phyloP scores from a whole-genome alignment of 1,139 yeast species.

The Tardiomyces depauwii region DNA sequence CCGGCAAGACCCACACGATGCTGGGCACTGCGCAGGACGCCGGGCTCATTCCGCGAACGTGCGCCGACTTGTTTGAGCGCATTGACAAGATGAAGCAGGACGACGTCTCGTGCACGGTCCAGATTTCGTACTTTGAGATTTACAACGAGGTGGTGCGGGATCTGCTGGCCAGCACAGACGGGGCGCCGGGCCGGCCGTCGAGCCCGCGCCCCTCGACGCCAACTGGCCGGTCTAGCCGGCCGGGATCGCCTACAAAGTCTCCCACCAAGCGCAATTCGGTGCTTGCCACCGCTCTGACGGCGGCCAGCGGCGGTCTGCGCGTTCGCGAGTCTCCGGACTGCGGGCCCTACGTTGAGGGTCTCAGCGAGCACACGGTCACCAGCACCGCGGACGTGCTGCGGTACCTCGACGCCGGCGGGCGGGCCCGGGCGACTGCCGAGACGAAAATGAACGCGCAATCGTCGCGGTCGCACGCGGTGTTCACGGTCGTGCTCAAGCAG shows the following conservation, averaged over 20 bases:
- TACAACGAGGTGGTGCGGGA: constrained; percentile 39
- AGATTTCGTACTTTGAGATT: constrained; percentile 55
- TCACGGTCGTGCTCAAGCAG: constrained; percentile 51
- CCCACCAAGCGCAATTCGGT: background rate
- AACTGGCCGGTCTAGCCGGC: background rate
- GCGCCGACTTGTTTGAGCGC: constrained; percentile 41
- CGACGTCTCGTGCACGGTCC: constrained; percentile 41
- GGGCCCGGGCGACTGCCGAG: constrained; percentile 50
- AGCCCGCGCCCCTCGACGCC: background rate
- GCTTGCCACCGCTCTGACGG: background rate
- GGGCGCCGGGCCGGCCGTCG: background rate
- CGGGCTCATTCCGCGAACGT: constrained; percentile 52
- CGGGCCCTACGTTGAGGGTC: constrained; percentile 63
- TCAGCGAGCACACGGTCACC: constrained; percentile 38
- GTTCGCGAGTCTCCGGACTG: constrained; percentile 50
- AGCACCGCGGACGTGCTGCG: constrained; percentile 34
- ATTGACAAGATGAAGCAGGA: constrained; percentile 30
- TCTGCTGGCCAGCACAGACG: constrained; percentile 5
- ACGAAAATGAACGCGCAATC: constrained; percentile 63
- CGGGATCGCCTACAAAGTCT: background rate
- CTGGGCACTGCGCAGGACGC: constrained; percentile 44
- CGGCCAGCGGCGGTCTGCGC: constrained; percentile 27
- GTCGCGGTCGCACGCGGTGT: constrained; percentile 69
- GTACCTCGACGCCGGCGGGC: constrained; percentile 37
- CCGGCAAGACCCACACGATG: constrained; percentile 68